Base-by-base conservation (phyloP, 2,329 filamentous ascomycete species). In the Botrytis byssoidea region DNA sequence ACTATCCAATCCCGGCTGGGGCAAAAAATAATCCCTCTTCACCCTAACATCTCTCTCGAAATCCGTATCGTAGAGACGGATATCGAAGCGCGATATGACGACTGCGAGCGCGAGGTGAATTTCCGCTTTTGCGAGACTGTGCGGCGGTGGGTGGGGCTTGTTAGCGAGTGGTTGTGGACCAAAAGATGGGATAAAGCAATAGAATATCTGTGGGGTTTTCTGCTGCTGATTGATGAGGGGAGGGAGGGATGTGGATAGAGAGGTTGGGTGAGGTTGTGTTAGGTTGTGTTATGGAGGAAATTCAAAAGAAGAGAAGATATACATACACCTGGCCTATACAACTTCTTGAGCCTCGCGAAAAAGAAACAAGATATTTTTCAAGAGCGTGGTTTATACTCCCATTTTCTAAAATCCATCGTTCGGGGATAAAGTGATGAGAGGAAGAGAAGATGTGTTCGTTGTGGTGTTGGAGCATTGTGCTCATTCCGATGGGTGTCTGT, bases 81-180 rank as follows among this genome's bases (percentile, higher is more conserved):
- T 73, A 9, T 72, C 42, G 42, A 74, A 79, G 5, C 75, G 76
- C 1, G 74, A 71, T 55, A 77, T 74, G 37, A 78, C 51, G 4
- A 72, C 75, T 3, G 77, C 76, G 14, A 79, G 42, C 0, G 71
- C 67, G 6, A 79, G 55, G 46, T 76, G 73, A 10, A 79, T 40
- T 61, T 79, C 78, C 20, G 75, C 76, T 74, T 74, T 77, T 22
- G 78, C 78, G 3, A 79, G 73, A 65, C 77, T 68, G 6, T 10
- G 6, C 1, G 44, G 3, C 1, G 3, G 14, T 5, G 8, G 20
- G 48, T n/a, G 22, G 14, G 25, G 16, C 1, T 18, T 32, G 29
- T 35, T 42, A 5, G 14, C 20, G 1, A 18, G 25, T 40, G 4
- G 32, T 48, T 20, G 18, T 12, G 20, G 42, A 16, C 29, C 12